Evolutionary conservation across 176 grass and related monocot species (phyloP), one percentile per base, ranked within the genome.

Genomic region (Hordeum marinum): DNA sequence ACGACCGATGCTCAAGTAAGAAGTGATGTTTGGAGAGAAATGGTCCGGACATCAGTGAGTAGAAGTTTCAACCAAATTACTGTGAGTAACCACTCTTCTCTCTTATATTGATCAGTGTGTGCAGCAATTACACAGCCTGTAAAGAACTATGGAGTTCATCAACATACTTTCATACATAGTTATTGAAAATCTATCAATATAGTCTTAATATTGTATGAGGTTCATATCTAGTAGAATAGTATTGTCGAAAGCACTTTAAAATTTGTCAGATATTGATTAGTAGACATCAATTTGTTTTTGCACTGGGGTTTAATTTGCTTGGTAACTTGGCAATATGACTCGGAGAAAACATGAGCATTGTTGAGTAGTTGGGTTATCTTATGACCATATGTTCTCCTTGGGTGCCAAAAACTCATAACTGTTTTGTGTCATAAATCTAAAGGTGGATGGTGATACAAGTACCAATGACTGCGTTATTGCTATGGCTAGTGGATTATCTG

Each of bases 51-150:
- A 17, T 95, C 96, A 77, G 89, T 94, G 15, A 89, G 86, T 80
- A 93, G 96, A 94, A 98, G 96, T 90, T 98, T 98, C 88, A 98
- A 98, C 77, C 96, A 98, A 88, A 95, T 98, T 77, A 98, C 91
- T n/a, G 93, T 98, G 76, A 90, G 89, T 90, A 62, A 65, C 58
- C 11, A 18, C 72, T 72, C 55, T 46, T 82, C 45, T 80, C n/a
- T 58, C 42, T 55, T 24, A 14, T 66, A 3, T 64, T 46, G 24
- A 73, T 35, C 21, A 27, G 72, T 21, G 8, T 79, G 42, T 73
- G 15, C 35, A 79, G 23, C 52, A 86, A 34, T 78, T 72, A 65
- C 18, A 29, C 8, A 85, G 27, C 15, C 42, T 67, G 60, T 9
- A 80, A 75, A 35, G 5, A 79, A 52, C 41, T 37, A 4, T 65